A percentile compares a stretch with the other conserved stretches of the same genome.
phyloP scores from a whole-genome alignment of 495 filamentous ascomycete species.

The Daldinia grandis region DNA sequence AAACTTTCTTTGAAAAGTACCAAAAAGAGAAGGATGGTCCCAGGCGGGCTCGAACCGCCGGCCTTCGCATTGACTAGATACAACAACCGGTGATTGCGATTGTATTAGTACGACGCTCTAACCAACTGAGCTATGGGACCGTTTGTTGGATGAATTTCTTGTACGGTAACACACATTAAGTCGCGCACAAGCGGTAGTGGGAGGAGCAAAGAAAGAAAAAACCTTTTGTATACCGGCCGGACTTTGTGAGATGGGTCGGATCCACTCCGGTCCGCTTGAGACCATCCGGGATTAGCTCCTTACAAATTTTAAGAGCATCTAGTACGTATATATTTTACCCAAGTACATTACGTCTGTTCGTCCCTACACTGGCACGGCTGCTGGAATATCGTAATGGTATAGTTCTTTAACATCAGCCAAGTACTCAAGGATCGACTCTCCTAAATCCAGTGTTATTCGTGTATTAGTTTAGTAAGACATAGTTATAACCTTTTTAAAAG shows the following conservation, averaged over 20 bases:
- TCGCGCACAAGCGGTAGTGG: neutral
- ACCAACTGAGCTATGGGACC: slow-evolving; percentile 38
- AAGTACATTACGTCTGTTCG: too few species aligned
- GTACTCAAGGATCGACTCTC: too few species aligned
- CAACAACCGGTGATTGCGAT: neutral
- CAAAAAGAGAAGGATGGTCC: slow-evolving; percentile 18
- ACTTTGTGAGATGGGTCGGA: neutral
- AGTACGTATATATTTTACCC: too few species aligned
- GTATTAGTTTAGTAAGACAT: too few species aligned
- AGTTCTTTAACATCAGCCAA: neutral
- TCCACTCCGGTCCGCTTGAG: neutral
- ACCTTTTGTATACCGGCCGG: neutral
- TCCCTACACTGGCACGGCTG: too few species aligned
- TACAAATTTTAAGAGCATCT: too few species aligned
- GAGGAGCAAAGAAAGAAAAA: neutral
- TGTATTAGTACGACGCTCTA: slow-evolving; percentile 35
- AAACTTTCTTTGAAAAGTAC: neutral
- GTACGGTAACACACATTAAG: neutral
- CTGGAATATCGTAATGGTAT: neutral
- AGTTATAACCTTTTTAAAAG: too few species aligned
- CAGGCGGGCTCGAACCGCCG: slow-evolving; percentile 32
- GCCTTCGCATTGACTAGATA: slow-evolving; percentile 27
- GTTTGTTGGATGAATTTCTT: neutral
- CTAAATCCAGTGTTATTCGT: too few species aligned
- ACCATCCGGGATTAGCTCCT: neutral